Conservation (phyloP, 169 alveolate genomes). For the Fabrea salina region DNA sequence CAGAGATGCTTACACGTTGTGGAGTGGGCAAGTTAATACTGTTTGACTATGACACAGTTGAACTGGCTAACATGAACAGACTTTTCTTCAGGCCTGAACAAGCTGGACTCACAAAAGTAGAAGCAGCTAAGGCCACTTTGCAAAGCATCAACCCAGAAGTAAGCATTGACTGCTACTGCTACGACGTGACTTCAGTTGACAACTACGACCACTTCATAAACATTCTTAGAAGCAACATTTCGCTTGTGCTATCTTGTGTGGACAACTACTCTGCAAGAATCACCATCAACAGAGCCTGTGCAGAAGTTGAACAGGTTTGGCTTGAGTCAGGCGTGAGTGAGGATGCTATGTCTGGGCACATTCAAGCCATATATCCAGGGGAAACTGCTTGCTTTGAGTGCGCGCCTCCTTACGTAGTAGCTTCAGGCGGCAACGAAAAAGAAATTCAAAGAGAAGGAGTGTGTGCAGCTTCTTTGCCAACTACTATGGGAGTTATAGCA, state of each 20-base stretch:
- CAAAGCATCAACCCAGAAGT: conserved; percentile 91
- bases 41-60: conserved; percentile 94
- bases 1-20: conserved; percentile 95
- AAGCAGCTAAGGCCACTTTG: conserved; percentile 91
- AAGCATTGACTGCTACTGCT: conserved; percentile 74
- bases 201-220: conserved; percentile 82
- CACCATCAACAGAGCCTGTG: conserved; percentile 92
- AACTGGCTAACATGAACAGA: conserved; percentile 94
- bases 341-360: conserved; percentile 94
- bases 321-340: conserved; percentile 95
- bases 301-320: conserved; percentile 91
- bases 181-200: conserved; percentile 81
- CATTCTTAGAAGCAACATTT: conserved; percentile 77
- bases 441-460: conserved; percentile 92
- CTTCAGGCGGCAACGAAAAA: conserved; percentile 88
- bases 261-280: conserved; percentile 96
- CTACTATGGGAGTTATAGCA: conserved; percentile 96
- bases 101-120: conserved; percentile 90
- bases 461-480: conserved; percentile 95
- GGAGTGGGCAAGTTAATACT: conserved; percentile 93
- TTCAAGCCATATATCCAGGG: conserved; percentile 93
- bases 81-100: conserved; percentile 90
- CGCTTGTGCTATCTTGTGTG: conserved; percentile 91
- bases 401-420: conserved; percentile 92
- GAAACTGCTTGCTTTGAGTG: conserved; percentile 95